phyloP scores from a whole-genome alignment of 768 basidiomycete species.

The Porphyrellus cyaneotinctus region DNA sequence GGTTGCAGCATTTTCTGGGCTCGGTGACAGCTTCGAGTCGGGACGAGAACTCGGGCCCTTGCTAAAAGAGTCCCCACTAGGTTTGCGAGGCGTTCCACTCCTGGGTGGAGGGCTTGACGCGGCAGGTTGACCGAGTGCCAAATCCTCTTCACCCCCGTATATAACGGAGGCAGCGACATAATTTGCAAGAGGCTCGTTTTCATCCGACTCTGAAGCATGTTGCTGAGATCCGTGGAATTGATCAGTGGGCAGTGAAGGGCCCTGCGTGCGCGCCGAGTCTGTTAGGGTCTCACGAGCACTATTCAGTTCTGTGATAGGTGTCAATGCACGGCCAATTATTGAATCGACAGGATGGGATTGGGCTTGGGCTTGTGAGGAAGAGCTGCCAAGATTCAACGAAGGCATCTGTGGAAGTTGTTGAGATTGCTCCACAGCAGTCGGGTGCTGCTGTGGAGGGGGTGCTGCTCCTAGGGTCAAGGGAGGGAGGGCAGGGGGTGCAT shows the following conservation, averaged over 20 bases:
- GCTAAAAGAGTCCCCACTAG: conserved; percentile 36
- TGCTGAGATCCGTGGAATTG: conserved; percentile 14
- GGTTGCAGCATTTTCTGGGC: conserved; percentile 14
- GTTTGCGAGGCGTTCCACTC: conserved; percentile 23
- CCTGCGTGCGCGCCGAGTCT: conserved; percentile 17
- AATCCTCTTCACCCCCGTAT: conserved; percentile 15
- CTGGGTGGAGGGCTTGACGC: conserved; percentile 28
- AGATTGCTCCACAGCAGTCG: not conserved
- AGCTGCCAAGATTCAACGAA: conserved; percentile 47
- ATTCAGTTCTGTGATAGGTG: conserved; percentile 64
- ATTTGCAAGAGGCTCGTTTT: conserved; percentile 21
- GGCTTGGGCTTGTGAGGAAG: conserved; percentile 12
- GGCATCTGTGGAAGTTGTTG: conserved; percentile 49
- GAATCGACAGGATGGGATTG: conserved; percentile 20
- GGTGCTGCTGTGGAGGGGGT: conserved; percentile 13
- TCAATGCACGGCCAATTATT: conserved; percentile 37
- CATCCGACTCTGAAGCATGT: conserved; percentile 24
- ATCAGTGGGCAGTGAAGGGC: conserved; percentile 15
- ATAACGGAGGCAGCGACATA: conserved; percentile 20
- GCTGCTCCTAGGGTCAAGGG: conserved; percentile 24
- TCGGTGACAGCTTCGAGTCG: conserved; percentile 38
- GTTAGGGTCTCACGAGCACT: conserved; percentile 26
- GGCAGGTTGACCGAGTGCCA: conserved; percentile 15
- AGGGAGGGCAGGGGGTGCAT: conserved; percentile 16
- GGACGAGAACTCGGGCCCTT: conserved; percentile 32